Evolutionary conservation across 2,329 filamentous ascomycete species (phyloP), one percentile per base, ranked within the genome.

Genomic region (Tolypocladium paradoxum): DNA sequence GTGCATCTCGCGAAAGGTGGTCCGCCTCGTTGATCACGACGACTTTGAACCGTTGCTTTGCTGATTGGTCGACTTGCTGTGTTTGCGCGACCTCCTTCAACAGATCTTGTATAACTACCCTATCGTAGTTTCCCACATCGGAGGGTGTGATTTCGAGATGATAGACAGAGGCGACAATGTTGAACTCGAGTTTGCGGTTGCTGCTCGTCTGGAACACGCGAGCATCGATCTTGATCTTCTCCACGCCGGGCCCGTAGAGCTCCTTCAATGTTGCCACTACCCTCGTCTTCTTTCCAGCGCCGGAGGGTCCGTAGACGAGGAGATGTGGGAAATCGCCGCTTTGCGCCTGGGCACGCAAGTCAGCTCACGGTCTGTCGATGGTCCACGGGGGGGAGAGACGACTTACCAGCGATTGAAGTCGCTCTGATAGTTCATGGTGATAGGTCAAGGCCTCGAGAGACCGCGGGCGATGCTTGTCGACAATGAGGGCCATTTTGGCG

Each of bases 1-100:
- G 93, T 4, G 93, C 93, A 76, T 99, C 93, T 58, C 93, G 78
- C 4, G 87, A 93, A 58, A 99, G 78, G 65, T 96, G 88, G 66
- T 99, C 95, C 8, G 93, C 93, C 75, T 99, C 93, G 64, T 99
- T 99, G 77, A 99, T 97, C 36, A 99, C 92, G 1, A 99, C 93
- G 1, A 99, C 91, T 73, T 99, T 99, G 80, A 99, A 99, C 46
- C 85, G 82, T 68, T 99, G 93, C 67, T 84, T 88, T 18, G 95
- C 95, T 14, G 83, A 79, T 60, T 93, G 78, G 68, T 99, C 93
- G n/a, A 99, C 93, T 73, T 99, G 95, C 69, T 99, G 93, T 51
- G 93, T 99, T 71, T 99, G 95, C 33, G 95, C 93, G 6, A 99
- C 92, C 71, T 99, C 93, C 70, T 99, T 99, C 49, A 99, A 76